Evolutionary conservation across 148 eudicot genomes (phyloP).

Genomic region (Rhododendron henanense): DNA sequence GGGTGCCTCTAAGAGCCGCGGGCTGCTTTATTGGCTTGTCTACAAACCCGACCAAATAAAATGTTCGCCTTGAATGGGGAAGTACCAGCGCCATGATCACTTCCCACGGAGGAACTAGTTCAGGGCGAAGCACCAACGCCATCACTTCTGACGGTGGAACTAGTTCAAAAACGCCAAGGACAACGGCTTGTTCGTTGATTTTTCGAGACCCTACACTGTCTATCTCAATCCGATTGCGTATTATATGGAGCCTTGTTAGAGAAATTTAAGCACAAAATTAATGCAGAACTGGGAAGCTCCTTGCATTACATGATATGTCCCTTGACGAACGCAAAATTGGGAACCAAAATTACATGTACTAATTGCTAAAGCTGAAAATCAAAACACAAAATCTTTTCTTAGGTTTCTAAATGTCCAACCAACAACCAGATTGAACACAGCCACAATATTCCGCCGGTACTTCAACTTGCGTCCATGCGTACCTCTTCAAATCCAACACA

Average conservation of each 20-base stretch:
- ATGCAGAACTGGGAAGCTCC: not conserved
- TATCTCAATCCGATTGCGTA: not conserved
- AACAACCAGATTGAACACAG: conserved; percentile 64
- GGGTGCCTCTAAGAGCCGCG: too few relatives aligned
- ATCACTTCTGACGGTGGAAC: too few relatives aligned
- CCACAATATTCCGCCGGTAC: conserved; percentile 41
- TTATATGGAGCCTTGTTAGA: not conserved
- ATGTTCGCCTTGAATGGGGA: too few relatives aligned
- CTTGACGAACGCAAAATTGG: not conserved
- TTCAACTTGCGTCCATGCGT: conserved; percentile 45
- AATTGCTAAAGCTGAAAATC: not conserved
- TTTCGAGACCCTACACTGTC: not conserved
- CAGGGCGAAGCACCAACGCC: too few relatives aligned
- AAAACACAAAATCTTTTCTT: not conserved
- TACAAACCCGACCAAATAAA: too few relatives aligned
- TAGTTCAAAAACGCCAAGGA: too few relatives aligned
- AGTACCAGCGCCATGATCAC: too few relatives aligned
- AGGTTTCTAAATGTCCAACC: conserved; percentile 35
- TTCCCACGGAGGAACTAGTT: too few relatives aligned
- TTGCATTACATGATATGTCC: not conserved
- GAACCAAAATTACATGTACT: not conserved
- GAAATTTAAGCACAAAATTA: not conserved
- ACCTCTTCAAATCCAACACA: conserved; percentile 39
- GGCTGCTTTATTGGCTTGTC: too few relatives aligned
- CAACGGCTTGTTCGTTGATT: too few relatives aligned